These are phyloP conservation scores for Cordyceps tenuipes DNA, from an alignment of 2,329 filamentous ascomycete species.

Conservation along the genomic window DNA sequence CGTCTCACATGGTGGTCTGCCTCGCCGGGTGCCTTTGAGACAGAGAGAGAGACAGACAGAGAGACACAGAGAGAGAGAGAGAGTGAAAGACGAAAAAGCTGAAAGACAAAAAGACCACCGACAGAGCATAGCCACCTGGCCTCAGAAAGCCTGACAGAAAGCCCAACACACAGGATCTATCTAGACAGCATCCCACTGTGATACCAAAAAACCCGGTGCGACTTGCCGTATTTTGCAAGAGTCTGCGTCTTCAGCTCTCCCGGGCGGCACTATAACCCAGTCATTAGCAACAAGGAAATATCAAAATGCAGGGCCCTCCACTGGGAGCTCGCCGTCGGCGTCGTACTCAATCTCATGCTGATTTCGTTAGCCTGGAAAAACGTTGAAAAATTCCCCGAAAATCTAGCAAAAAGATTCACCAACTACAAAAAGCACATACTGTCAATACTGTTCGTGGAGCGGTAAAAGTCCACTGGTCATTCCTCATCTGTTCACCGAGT, in stretches of 20 bases:
- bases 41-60: neutral
- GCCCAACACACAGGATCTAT: neutral
- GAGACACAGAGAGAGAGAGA: no score
- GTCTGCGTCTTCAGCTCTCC: neutral
- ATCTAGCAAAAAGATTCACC: neutral
- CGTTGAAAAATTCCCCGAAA: neutral
- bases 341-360: conserved; percentile 1
- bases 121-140: neutral
- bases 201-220: neutral
- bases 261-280: neutral
- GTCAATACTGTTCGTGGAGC: conserved; percentile 14
- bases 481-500: conserved; percentile 19
- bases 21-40: neutral
- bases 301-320: neutral
- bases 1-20: neutral
- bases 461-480: conserved; percentile 23
- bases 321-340: neutral
- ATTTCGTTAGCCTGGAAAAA: neutral
- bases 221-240: neutral
- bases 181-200: conserved; percentile 9
- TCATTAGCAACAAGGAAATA: neutral
- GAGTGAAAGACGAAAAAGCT: no score
- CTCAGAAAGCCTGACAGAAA: neutral
- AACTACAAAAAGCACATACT: neutral
- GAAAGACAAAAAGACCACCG: neutral